A percentile compares a stretch with the other conserved stretches of the same genome.
These are phyloP conservation scores for Apophysomyces elegans DNA, from an alignment of 371 early-diverging fungal genomes.

Conservation along the genomic window DNA sequence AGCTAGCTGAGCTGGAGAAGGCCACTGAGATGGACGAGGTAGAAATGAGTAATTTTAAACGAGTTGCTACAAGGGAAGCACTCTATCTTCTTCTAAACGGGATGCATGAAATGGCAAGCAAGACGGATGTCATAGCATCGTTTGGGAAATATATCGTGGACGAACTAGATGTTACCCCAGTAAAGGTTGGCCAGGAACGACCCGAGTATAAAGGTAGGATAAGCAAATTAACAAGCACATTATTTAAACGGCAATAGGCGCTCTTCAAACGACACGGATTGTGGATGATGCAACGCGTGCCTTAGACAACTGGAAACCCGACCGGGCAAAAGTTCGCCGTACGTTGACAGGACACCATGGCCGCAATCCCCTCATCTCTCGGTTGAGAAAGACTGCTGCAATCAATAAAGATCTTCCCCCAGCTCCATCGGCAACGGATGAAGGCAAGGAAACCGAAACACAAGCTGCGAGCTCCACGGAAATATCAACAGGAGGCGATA, in stretches of 20 bases:
- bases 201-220: constrained; percentile 26
- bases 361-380: constrained; percentile 33
- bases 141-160: constrained; percentile 53
- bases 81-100: constrained; percentile 46
- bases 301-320: constrained; percentile 40
- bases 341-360: constrained; percentile 45
- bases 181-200: constrained; percentile 34
- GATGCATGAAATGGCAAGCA: constrained; percentile 47
- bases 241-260: constrained; percentile 9
- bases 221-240: not conserved
- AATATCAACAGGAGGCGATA: not conserved
- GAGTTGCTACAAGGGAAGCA: constrained; percentile 43
- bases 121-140: constrained; percentile 44
- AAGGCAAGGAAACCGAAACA: not conserved
- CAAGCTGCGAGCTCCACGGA: not conserved
- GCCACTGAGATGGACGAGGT: constrained; percentile 32
- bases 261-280: constrained; percentile 35
- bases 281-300: constrained; percentile 35
- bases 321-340: constrained; percentile 34
- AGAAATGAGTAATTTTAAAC: constrained; percentile 44
- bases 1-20: constrained; percentile 31
- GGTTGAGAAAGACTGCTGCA: constrained; percentile 2
- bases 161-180: constrained; percentile 39
- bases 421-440: constrained; percentile 12
- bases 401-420: constrained; percentile 28